Evolutionary conservation across 192 early-diverging fungal genomes (phyloP), one percentile per base, ranked within the genome.

Genomic region (Dispira parvispora): DNA sequence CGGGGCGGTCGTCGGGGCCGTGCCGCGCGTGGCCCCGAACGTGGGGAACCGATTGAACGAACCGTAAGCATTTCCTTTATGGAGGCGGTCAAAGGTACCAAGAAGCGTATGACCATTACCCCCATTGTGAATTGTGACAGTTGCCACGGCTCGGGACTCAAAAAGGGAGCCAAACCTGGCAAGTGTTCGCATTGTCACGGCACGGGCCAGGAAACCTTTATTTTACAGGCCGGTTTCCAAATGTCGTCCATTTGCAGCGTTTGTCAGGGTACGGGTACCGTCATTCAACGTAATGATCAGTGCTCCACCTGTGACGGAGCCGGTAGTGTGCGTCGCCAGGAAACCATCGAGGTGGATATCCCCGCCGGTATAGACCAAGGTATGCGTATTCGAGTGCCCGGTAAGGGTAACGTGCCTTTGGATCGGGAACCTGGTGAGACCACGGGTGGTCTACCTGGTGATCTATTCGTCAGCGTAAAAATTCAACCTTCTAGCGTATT

Each of bases 351-450:
- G 20, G 80, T 99, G 13, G 75, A 85, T 52, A 78, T 99, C 44
- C 94, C 94, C 4, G 67, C 92, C 42, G 87, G 94, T 46, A 83
- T 90, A 43, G 92, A 94, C 65, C 75, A 86, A 49, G 87, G 84
- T 43, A 85, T 88, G 68, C 80, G 83, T 52, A 80, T 99, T 38
- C 78, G 85, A 26, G 65, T 99, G 23, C 46, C 76, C 10, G 83
- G 83, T 43, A 73, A 91, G 78, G 96, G 96, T 44, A 85, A 96
- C 69, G 87, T 74, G 18, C 90, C 92, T 2, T 56, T 87, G 5
- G 72, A 73, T 12, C 53, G 23, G 25, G 53, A 55, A 25, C 53
- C 53, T 1, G 53, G 53, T 3, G 77, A 78, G 12, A 85, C 84
- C 45, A 72, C 78, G 38, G 91, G 94, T 16, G 45, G 45, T 42